Evolutionary conservation across 2,329 filamentous ascomycete genomes (phyloP).

Genomic region (Calonectria henricotiae): DNA sequence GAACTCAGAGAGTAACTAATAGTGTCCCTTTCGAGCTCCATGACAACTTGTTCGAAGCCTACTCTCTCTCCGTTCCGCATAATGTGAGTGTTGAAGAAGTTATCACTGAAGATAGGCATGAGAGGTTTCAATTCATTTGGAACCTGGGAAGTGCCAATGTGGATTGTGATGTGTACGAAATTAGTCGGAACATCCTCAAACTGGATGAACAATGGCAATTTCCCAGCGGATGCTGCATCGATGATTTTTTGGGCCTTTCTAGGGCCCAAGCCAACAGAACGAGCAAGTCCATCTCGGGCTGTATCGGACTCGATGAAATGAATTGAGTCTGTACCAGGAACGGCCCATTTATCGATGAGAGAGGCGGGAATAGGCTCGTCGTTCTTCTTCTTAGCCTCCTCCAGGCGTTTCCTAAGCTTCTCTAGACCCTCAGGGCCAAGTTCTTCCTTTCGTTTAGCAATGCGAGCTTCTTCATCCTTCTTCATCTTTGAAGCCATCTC

Average conservation of each 20-base stretch:
- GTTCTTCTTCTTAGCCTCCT: conserved; percentile 89
- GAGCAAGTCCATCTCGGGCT: conserved; percentile 85
- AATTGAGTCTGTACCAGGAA: conserved; percentile 91
- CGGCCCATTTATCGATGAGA: conserved; percentile 85
- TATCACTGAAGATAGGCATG: conserved; percentile 87
- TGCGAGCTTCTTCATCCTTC: conserved; percentile 82
- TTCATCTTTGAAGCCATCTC: conserved; percentile 87
- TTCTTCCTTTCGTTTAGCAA: conserved; percentile 83
- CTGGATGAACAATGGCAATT: conserved; percentile 91
- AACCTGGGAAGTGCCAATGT: conserved; percentile 84
- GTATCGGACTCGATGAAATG: conserved; percentile 94
- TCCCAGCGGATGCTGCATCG: conserved; percentile 74
- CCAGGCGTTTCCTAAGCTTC: conserved; percentile 81
- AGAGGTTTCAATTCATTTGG: conserved; percentile 89
- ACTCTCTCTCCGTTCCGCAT: conserved; percentile 82
- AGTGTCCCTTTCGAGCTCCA: conserved; percentile 91
- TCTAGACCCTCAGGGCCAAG: conserved; percentile 88
- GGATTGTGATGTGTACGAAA: conserved; percentile 88
- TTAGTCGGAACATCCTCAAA: conserved; percentile 95
- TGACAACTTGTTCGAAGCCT: conserved; percentile 93
- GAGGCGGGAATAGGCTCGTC: conserved; percentile 87
- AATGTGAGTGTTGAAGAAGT: conserved; percentile 96
- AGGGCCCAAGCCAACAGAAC: conserved; percentile 76
- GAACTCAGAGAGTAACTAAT: conserved; percentile 85
- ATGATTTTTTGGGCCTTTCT: conserved; percentile 84